Evolutionary conservation across 805 yeast species (phyloP).

Genomic region (Yamadazyma endophytica): DNA sequence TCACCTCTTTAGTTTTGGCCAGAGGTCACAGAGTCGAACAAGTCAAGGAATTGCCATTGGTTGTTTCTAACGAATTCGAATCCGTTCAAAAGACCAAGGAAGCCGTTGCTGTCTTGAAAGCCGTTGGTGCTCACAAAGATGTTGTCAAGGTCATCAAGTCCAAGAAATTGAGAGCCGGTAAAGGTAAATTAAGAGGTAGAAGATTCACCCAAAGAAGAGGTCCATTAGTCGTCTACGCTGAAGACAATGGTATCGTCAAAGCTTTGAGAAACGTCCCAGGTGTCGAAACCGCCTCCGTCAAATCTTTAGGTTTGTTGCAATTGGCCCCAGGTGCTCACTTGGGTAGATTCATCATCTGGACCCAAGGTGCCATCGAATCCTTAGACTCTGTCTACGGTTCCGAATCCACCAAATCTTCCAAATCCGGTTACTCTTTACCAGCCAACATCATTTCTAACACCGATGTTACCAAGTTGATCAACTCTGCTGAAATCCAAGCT

Average conservation of each 20-base stretch:
- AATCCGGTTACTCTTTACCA: slow-evolving; percentile 91
- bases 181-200: slow-evolving; percentile 99
- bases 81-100: slow-evolving; percentile 95
- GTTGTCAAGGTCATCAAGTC: slow-evolving; percentile 97
- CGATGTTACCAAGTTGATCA: slow-evolving; percentile 94
- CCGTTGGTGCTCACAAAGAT: slow-evolving; percentile 98
- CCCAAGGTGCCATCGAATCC: slow-evolving; percentile 96
- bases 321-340: slow-evolving; percentile 99
- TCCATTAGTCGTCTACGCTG: slow-evolving; percentile 96
- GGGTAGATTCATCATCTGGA: slow-evolving; percentile 99
- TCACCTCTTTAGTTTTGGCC: slow-evolving; percentile 96
- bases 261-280: slow-evolving; percentile 99
- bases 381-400: slow-evolving; percentile 97
- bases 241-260: slow-evolving; percentile 96
- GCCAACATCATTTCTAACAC: slow-evolving; percentile 90
- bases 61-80: slow-evolving; percentile 91
- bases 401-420: slow-evolving; percentile 76
- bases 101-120: slow-evolving; percentile 96
- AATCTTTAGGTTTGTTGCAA: slow-evolving; percentile 91
- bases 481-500: slow-evolving; percentile 98
- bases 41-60: slow-evolving; percentile 97
- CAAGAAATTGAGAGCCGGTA: slow-evolving; percentile 99
- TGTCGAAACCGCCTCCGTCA: slow-evolving; percentile 94
- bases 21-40: slow-evolving; percentile 99
- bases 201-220: slow-evolving; percentile 99